phyloP scores from a whole-genome alignment of 441 rosid genomes.

The Gossypium davidsonii region DNA sequence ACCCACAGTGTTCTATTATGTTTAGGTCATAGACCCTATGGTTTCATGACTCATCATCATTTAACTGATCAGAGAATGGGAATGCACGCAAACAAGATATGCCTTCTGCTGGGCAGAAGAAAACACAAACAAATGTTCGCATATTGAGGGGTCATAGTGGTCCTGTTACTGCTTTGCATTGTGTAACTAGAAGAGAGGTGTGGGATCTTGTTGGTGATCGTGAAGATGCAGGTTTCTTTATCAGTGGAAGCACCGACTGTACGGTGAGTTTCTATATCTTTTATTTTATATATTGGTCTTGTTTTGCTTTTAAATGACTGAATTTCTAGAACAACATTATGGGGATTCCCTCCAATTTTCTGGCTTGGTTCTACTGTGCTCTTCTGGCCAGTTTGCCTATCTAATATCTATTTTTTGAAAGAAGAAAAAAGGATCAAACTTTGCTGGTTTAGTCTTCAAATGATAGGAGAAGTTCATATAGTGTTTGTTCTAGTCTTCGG shows the following conservation, averaged over 20 bases:
- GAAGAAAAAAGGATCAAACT: neutral
- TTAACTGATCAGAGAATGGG: constrained; percentile 35
- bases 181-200: constrained; percentile 96
- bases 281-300: constrained; percentile 7
- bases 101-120: constrained; percentile 76
- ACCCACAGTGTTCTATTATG: neutral
- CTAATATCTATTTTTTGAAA: neutral
- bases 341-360: constrained; percentile 9
- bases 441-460: constrained; percentile 11
- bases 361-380: neutral
- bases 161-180: constrained; percentile 91
- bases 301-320: constrained; percentile 2
- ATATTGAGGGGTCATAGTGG: constrained; percentile 85
- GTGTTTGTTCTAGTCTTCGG: neutral
- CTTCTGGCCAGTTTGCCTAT: neutral
- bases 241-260: constrained; percentile 97
- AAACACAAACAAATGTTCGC: constrained; percentile 86
- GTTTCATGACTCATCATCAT: constrained; percentile 10
- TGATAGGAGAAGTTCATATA: constrained; percentile 1
- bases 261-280: constrained; percentile 41
- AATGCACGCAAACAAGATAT: constrained; percentile 56
- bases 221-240: constrained; percentile 99
- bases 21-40: neutral
- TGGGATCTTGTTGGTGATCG: constrained; percentile 98
- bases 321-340: neutral